These are phyloP conservation scores for Mycena epipterygia DNA, from an alignment of 768 basidiomycete genomes.

Conservation along the genomic window DNA sequence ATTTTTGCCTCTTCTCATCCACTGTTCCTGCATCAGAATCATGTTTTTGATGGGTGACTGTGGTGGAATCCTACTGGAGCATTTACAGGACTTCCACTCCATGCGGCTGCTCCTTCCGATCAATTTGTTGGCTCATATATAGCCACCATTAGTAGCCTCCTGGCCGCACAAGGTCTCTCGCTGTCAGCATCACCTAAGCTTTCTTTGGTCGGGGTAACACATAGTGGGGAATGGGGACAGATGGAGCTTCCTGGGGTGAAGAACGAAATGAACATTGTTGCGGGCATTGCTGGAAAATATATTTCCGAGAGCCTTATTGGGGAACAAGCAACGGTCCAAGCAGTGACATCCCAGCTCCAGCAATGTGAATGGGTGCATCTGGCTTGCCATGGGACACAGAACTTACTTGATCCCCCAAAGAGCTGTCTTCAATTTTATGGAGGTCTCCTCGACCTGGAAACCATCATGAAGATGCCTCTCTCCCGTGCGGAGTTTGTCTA, in stretches of 20 bases:
- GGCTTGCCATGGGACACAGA: neutral
- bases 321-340: neutral
- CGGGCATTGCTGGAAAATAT: neutral
- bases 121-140: slow-evolving; percentile 7
- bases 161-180: neutral
- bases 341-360: neutral
- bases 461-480: neutral
- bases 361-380: neutral
- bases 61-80: slow-evolving; percentile 4
- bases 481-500: neutral
- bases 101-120: slow-evolving; percentile 1
- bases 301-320: neutral
- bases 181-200: neutral
- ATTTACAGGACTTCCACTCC: neutral
- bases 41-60: neutral
- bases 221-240: neutral
- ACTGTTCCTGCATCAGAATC: neutral
- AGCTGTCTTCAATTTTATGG: neutral
- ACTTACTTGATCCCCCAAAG: neutral
- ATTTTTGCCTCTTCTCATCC: neutral
- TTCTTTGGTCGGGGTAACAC: neutral
- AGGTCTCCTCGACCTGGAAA: neutral
- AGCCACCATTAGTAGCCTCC: neutral
- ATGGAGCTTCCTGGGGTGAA: neutral
- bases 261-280: neutral